phyloP scores from a whole-genome alignment of 1,139 yeast species.

The Debaryomyces udenii region DNA sequence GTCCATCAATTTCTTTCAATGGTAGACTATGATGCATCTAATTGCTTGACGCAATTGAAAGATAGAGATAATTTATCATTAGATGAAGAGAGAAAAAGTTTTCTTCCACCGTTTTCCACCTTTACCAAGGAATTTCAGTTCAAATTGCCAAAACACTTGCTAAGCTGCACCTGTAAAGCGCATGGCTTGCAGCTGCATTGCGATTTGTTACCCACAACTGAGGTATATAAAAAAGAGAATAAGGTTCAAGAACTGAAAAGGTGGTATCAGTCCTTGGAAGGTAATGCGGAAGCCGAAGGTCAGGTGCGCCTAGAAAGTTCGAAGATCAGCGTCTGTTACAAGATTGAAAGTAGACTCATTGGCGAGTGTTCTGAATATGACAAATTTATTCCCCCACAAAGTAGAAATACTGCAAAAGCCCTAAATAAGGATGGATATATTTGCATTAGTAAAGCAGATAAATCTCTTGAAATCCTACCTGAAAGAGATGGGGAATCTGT shows the following conservation, averaged over 20 bases:
- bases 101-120: background rate
- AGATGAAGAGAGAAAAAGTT: background rate
- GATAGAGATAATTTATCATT: background rate
- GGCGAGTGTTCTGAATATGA: conserved; percentile 3
- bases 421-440: no score
- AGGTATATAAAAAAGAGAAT: no score
- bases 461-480: no score
- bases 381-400: no score
- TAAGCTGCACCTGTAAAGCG: background rate
- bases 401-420: no score
- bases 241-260: no score
- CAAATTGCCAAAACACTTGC: background rate
- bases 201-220: conserved; percentile 2
- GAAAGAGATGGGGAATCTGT: no score
- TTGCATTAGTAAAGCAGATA: no score
- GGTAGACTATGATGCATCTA: conserved; percentile 2
- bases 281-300: no score
- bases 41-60: background rate
- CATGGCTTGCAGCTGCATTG: conserved; percentile 1
- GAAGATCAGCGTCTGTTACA: background rate
- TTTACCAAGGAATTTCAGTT: background rate
- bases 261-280: no score
- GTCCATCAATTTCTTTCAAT: conserved; percentile 2
- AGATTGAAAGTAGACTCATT: background rate
- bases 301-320: no score